These are phyloP conservation scores for Cryptococcus sp. DNA, from an alignment of 1,284 basidiomycete species.

Conservation along the genomic window DNA sequence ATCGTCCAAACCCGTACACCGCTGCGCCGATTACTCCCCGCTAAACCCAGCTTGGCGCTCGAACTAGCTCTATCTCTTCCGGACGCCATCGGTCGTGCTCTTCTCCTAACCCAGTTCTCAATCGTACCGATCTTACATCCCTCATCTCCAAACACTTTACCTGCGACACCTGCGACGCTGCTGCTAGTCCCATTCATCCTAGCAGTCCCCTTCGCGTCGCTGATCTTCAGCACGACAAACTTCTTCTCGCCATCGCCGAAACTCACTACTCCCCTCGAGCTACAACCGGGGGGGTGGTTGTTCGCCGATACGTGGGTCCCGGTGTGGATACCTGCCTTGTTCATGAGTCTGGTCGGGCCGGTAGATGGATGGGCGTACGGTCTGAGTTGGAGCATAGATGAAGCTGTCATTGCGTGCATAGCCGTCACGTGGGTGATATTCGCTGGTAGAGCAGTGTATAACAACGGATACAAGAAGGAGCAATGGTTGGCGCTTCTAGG, in stretches of 20 bases:
- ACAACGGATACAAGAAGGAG: slow-evolving; percentile 33
- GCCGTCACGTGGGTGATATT: slow-evolving; percentile 31
- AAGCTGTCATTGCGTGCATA: slow-evolving; percentile 39
- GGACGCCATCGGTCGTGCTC: slow-evolving; percentile 50
- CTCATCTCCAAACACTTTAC: slow-evolving; percentile 22
- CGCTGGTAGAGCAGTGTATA: slow-evolving; percentile 37
- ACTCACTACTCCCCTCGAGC: slow-evolving; percentile 44
- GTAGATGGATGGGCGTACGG: slow-evolving; percentile 42
- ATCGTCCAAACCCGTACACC: slow-evolving; percentile 45
- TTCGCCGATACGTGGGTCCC: slow-evolving; percentile 49
- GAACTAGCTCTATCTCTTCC: slow-evolving; percentile 44
- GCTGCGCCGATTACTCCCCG: slow-evolving; percentile 37
- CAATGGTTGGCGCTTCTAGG: slow-evolving; percentile 14
- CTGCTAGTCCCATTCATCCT: slow-evolving; percentile 49
- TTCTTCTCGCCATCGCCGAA: slow-evolving; percentile 40
- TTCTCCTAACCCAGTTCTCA: slow-evolving; percentile 50
- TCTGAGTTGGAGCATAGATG: slow-evolving; percentile 29
- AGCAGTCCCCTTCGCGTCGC: slow-evolving; percentile 46
- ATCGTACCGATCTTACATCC: slow-evolving; percentile 40
- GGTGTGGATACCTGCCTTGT: slow-evolving; percentile 39
- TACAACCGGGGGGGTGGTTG: slow-evolving; percentile 46
- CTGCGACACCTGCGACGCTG: slow-evolving; percentile 42
- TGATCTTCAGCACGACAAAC: slow-evolving; percentile 43
- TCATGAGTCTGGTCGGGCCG: slow-evolving; percentile 42
- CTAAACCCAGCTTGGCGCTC: slow-evolving; percentile 28